phyloP scores from a whole-genome alignment of 768 basidiomycete genomes.

The Suillus paluster region DNA sequence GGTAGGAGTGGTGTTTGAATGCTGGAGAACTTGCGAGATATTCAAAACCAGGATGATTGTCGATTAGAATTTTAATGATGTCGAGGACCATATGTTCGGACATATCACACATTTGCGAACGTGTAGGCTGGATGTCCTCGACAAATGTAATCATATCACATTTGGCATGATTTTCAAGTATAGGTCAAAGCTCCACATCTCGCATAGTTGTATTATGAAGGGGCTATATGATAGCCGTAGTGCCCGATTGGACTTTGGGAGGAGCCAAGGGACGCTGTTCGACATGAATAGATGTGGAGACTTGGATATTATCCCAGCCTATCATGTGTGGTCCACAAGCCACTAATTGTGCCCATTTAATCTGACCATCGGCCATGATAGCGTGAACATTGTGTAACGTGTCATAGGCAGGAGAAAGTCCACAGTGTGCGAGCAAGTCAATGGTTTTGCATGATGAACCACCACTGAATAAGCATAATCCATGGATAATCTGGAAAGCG shows the following conservation, averaged over 20 bases:
- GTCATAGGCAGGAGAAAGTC: background rate
- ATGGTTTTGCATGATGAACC: background rate
- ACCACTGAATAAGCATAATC: background rate
- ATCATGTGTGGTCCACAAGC: constrained; percentile 8
- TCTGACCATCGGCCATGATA: too few species aligned
- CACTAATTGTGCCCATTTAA: background rate
- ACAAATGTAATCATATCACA: too few species aligned
- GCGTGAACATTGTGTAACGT: background rate
- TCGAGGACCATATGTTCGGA: too few species aligned
- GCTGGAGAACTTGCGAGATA: too few species aligned
- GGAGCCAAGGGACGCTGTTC: constrained; percentile 36
- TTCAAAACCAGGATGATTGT: too few species aligned
- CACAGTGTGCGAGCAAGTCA: too few species aligned
- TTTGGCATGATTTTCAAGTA: too few species aligned
- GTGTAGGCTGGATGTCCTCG: too few species aligned
- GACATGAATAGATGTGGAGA: constrained; percentile 34
- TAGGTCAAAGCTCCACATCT: too few species aligned
- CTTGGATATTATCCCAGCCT: constrained; percentile 33
- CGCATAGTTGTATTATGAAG: constrained; percentile 15
- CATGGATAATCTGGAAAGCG: background rate
- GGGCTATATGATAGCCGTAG: constrained; percentile 35
- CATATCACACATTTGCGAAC: too few species aligned
- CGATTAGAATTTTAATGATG: too few species aligned
- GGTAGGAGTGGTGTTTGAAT: too few species aligned
- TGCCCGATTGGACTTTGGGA: constrained; percentile 42